phyloP scores from a whole-genome alignment of 768 basidiomycete genomes.

The Gymnopilus dilepis region DNA sequence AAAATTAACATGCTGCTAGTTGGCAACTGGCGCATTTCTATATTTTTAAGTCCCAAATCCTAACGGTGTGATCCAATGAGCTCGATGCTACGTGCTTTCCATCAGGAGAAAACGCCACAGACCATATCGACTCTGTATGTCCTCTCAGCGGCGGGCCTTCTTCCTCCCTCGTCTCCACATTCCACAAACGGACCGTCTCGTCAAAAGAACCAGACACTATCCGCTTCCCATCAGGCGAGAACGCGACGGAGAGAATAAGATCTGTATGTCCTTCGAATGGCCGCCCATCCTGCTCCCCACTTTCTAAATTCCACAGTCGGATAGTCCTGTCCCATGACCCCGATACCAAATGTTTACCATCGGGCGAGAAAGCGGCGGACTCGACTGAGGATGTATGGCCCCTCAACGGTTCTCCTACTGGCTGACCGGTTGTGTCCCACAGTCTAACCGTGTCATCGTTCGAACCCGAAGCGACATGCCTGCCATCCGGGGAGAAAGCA shows the following conservation, averaged over 20 bases:
- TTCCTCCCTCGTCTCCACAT: not conserved
- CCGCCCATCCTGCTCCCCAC: not conserved
- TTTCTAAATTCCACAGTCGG: not conserved
- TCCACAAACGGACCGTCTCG: conserved; percentile 7
- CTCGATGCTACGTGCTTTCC: conserved; percentile 1
- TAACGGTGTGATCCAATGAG: not conserved
- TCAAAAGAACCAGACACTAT: conserved; percentile 3
- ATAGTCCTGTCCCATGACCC: not conserved
- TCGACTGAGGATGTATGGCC: not conserved
- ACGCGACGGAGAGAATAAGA: not conserved
- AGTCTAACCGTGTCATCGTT: conserved; percentile 10
- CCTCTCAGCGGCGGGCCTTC: not conserved
- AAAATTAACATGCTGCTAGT: too few relatives aligned
- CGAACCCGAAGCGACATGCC: conserved; percentile 12
- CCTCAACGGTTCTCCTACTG: conserved; percentile 11
- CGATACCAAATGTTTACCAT: not conserved
- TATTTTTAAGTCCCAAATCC: too few relatives aligned
- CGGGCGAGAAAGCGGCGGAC: not conserved
- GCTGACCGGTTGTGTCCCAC: conserved; percentile 14
- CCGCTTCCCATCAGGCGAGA: not conserved
- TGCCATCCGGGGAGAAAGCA: conserved; percentile 14
- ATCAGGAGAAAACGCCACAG: conserved; percentile 12
- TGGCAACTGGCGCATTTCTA: too few relatives aligned
- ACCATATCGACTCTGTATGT: not conserved
- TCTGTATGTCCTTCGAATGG: conserved; percentile 6